Base-by-base conservation (phyloP, 1,284 basidiomycete genomes). In the Moesziomyces sp. region DNA sequence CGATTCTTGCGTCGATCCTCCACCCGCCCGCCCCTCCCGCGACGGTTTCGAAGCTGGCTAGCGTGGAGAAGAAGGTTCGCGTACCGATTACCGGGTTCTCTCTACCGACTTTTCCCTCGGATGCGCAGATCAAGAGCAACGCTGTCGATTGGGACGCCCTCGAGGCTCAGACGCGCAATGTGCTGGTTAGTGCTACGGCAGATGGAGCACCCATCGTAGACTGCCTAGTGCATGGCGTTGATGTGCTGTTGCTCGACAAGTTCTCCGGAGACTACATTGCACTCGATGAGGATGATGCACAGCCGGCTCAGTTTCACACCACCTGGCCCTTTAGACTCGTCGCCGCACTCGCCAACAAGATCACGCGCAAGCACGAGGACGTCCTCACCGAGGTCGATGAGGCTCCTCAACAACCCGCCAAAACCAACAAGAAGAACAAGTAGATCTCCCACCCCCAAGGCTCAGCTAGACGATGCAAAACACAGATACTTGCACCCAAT, bases 101-200 rank as follows among this genome's bases (percentile, higher is more conserved):
- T 35, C 58, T 84, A 23, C 80, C 82, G 5, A 50, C 71, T 5
- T 65, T 63, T 43, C 74, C 69, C 4, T 14, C 52, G 18, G 21
- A 45, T 8, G 26, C 46, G 1, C 66, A 68, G 6, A 61, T 77
- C 46, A 42, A 45, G 19, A 26, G 38, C 14, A 66, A 60, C 21
- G 50, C 35, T 9, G 76, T 77, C 6, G 70, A 82, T 44, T 83
- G 82, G 82, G 77, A 83, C 34, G 62, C 46, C 3, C 71, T 79
- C 49, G 82, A 81, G 53, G 44, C 69, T 0, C 64, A 63, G 30
- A 60, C 78, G 10, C 67, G 79, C 26, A 47, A 60, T 10, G 54
- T 66, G 19, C 49, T 76, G 10, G 46, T 64, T 3, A 51, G 44
- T 13, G 44, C 64, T 6, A 16, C 58, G 14, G 30, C 48, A 18